phyloP scores from a whole-genome alignment of 202 grass and related monocot species.

The Musa balbisiana region DNA sequence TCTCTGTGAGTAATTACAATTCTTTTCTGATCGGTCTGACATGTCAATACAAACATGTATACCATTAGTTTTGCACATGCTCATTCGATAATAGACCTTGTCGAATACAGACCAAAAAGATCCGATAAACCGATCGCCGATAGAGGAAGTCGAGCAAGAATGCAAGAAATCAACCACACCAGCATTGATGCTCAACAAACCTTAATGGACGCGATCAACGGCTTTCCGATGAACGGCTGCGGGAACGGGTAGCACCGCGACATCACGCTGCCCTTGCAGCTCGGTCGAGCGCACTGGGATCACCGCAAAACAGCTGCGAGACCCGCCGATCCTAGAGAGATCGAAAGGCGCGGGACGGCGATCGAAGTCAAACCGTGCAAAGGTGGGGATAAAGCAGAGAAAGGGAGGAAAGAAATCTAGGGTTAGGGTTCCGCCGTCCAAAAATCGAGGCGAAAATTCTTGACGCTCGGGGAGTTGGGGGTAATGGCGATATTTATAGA shows the following conservation, averaged over 20 bases:
- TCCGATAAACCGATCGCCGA: not conserved
- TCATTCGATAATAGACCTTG: no score
- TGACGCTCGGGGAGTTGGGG: fast-evolving
- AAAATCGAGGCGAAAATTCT: no score
- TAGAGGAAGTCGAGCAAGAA: constrained; percentile 12
- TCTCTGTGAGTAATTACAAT: no score
- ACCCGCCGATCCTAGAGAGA: no score
- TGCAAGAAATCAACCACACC: constrained; percentile 2
- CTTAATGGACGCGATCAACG: constrained; percentile 1
- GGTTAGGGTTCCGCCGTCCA: not conserved
- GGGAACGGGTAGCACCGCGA: constrained; percentile 10
- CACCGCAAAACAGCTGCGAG: no score
- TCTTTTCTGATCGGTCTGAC: no score
- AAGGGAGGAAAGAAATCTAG: no score
- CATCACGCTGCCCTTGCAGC: not conserved
- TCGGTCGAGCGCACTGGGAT: not conserved
- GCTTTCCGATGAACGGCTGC: not conserved
- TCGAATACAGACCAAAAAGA: not conserved
- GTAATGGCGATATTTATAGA: not conserved
- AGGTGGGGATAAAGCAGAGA: no score
- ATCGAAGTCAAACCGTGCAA: no score
- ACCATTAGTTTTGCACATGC: no score
- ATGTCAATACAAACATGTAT: no score
- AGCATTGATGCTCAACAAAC: constrained; percentile 17
- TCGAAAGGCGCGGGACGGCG: no score